Evolutionary conservation across 2,329 filamentous ascomycete species (phyloP).

Genomic region (Ophidiomyces ophidiicola): DNA sequence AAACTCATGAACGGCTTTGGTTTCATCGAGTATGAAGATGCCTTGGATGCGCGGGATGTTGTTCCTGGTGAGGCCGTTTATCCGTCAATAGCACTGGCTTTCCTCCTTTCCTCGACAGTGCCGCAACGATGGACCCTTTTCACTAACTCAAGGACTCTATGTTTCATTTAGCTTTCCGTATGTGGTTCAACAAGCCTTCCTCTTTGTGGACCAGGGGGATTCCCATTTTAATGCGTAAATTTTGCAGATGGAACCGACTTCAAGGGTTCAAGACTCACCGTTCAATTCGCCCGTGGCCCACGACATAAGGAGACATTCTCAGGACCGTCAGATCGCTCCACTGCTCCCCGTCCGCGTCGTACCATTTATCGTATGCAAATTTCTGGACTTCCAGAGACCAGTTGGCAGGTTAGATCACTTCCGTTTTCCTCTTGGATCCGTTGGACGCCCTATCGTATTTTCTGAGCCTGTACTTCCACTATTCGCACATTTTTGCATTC

Average conservation of each 20-base stretch:
- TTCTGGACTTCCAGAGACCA: slow-evolving; percentile 95
- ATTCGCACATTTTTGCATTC: slow-evolving; percentile 9
- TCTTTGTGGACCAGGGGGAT: slow-evolving; percentile 31
- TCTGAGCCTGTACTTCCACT: slow-evolving; percentile 15
- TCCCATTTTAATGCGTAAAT: slow-evolving; percentile 25
- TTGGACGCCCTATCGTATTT: slow-evolving; percentile 16
- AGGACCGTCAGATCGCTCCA: slow-evolving; percentile 50
- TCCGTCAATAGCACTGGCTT: slow-evolving; percentile 10
- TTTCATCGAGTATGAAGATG: slow-evolving; percentile 98
- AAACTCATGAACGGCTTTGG: slow-evolving; percentile 99
- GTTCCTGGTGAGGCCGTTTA: slow-evolving; percentile 65
- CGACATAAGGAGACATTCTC: slow-evolving; percentile 55
- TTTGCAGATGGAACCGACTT: slow-evolving; percentile 82
- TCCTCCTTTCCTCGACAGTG: slow-evolving; percentile 1
- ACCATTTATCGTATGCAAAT: slow-evolving; percentile 96
- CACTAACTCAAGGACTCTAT: slow-evolving; percentile 8
- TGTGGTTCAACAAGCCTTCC: slow-evolving; percentile 16
- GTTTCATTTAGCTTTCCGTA: slow-evolving; percentile 42
- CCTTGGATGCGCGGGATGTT: slow-evolving; percentile 94
- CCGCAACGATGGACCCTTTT: background rate
- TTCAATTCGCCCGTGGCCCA: slow-evolving; percentile 92
- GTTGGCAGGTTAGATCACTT: slow-evolving; percentile 88
- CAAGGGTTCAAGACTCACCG: slow-evolving; percentile 93
- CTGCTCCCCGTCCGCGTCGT: slow-evolving; percentile 69
- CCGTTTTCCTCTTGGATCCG: slow-evolving; percentile 23